phyloP scores from a whole-genome alignment of 805 yeast genomes.

The Yamadazyma phyllophila region DNA sequence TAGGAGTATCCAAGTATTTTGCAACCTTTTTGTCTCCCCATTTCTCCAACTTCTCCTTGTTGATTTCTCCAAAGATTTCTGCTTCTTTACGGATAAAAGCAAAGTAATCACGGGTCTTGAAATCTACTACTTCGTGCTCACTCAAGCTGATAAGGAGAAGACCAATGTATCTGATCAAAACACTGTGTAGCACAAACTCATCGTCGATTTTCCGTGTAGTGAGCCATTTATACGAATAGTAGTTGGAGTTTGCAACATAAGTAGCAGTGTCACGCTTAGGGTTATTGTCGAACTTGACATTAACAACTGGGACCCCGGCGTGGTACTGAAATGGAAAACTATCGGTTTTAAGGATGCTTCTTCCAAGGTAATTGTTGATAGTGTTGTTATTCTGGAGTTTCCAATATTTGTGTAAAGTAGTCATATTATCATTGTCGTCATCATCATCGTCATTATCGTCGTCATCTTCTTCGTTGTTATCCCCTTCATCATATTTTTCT shows the following conservation, averaged over 20 bases:
- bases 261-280: conserved; percentile 25
- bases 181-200: conserved; percentile 29
- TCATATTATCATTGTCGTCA: conserved; percentile 18
- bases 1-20: conserved; percentile 3
- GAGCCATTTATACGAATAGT: conserved; percentile 33
- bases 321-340: conserved; percentile 32
- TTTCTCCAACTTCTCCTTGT: conserved; percentile 10
- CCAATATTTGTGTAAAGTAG: conserved; percentile 37
- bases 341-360: conserved; percentile 20
- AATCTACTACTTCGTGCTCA: conserved; percentile 40
- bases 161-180: conserved; percentile 37
- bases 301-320: conserved; percentile 29
- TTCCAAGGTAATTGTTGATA: conserved; percentile 33
- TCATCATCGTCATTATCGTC: conserved; percentile 13
- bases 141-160: conserved; percentile 32
- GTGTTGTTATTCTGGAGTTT: conserved; percentile 26
- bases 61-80: conserved; percentile 14
- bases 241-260: conserved; percentile 35
- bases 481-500: conserved; percentile 3
- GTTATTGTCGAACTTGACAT: conserved; percentile 31
- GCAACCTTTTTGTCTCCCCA: conserved; percentile 21
- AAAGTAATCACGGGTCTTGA: conserved; percentile 23
- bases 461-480: conserved; percentile 3
- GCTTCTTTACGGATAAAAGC: conserved; percentile 17
- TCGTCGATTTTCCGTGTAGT: conserved; percentile 24